phyloP scores from a whole-genome alignment of 139 green algal genomes.

The Chlamydomonas sphaeroides region DNA sequence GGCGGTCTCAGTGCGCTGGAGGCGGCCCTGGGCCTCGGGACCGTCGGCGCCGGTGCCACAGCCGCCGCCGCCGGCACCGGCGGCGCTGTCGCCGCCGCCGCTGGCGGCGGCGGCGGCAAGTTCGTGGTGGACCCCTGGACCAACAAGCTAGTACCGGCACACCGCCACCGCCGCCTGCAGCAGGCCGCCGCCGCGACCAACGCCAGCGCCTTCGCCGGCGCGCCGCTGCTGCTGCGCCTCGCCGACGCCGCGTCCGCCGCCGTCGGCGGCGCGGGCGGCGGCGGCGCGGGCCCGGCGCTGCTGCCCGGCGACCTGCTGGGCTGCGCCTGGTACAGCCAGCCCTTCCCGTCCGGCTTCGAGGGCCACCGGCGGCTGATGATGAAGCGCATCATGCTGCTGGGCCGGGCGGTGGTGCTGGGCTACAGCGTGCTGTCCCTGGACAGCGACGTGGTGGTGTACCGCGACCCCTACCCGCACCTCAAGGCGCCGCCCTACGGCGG shows the following conservation, averaged over 20 bases:
- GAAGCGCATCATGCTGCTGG: constrained; percentile 29
- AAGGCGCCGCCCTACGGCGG: constrained; percentile 25
- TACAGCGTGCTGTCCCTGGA: constrained; percentile 41
- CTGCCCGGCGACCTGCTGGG: not conserved
- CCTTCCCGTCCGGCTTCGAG: constrained; percentile 9
- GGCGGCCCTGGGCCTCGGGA: not conserved
- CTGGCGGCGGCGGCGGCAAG: too few relatives aligned
- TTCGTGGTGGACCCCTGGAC: too few relatives aligned
- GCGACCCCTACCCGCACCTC: constrained; percentile 27
- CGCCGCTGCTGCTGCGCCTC: not conserved
- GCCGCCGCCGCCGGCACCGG: too few relatives aligned
- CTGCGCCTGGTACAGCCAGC: constrained; percentile 35
- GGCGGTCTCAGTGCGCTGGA: not conserved
- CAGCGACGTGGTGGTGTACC: constrained; percentile 35
- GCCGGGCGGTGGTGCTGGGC: not conserved
- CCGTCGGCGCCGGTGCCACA: too few relatives aligned
- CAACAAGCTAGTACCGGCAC: too few relatives aligned
- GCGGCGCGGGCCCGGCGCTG: not conserved
- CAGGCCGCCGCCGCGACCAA: too few relatives aligned
- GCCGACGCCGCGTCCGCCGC: not conserved
- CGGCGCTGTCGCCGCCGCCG: too few relatives aligned
- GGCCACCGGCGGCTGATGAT: constrained; percentile 37
- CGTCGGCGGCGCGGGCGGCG: too few relatives aligned
- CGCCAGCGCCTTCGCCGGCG: too few relatives aligned
- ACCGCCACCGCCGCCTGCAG: not conserved